phyloP scores from a whole-genome alignment of 2,329 filamentous ascomycete species.

The Fusarium sp. region DNA sequence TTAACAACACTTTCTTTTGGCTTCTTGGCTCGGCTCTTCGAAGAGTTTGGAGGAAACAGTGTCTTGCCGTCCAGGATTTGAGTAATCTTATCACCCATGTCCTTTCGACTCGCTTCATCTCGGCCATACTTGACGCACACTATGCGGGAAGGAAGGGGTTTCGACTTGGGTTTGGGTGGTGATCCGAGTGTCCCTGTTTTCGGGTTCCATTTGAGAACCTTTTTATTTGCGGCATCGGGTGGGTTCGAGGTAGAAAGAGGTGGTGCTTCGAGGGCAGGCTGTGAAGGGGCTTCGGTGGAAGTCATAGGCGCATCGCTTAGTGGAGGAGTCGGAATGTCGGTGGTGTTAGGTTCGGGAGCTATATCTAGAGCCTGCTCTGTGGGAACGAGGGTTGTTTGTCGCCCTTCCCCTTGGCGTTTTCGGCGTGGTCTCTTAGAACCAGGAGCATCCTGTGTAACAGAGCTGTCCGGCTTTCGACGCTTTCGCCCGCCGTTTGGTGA shows the following conservation, averaged over 20 bases:
- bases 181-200: slow-evolving; percentile 73
- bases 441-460: slow-evolving; percentile 32
- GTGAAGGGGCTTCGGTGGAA: slow-evolving; percentile 1
- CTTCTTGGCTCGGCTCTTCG: slow-evolving; percentile 44
- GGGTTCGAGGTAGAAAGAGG: slow-evolving; percentile 14
- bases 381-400: slow-evolving; percentile 12
- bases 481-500: slow-evolving; percentile 53
- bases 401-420: slow-evolving; percentile 32
- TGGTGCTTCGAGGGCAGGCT: slow-evolving; percentile 5
- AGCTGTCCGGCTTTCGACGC: slow-evolving; percentile 54
- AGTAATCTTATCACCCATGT: slow-evolving; percentile 71
- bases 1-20: slow-evolving; percentile 40
- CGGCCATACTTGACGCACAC: slow-evolving; percentile 70
- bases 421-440: slow-evolving; percentile 45
- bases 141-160: slow-evolving; percentile 52
- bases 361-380: slow-evolving; percentile 21
- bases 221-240: slow-evolving; percentile 51
- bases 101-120: slow-evolving; percentile 56
- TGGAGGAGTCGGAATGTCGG: slow-evolving; percentile 23
- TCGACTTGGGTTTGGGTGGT: slow-evolving; percentile 66
- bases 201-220: slow-evolving; percentile 67
- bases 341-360: background rate
- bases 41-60: slow-evolving; percentile 40
- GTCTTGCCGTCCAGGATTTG: slow-evolving; percentile 64
- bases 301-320: slow-evolving; percentile 23